A percentile compares a stretch with the other conserved stretches of the same genome.
These are phyloP conservation scores for Fusarium anguioides DNA, from an alignment of 2,329 filamentous ascomycete species.

Conservation along the genomic window DNA sequence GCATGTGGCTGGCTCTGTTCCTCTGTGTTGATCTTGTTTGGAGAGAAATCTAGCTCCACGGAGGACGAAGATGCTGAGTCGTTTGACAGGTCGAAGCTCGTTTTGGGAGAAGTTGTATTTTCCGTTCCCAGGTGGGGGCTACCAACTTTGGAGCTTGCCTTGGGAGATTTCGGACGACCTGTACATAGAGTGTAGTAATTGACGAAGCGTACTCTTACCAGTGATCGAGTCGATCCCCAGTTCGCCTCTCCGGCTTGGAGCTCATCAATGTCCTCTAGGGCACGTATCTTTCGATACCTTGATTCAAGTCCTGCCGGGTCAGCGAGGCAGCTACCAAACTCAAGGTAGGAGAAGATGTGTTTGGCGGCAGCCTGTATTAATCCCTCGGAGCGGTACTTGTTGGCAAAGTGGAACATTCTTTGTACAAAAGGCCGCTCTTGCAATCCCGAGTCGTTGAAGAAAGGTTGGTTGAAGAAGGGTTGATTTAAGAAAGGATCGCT, in stretches of 20 bases:
- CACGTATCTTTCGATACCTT: conserved; percentile 76
- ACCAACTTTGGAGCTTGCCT: conserved; percentile 30
- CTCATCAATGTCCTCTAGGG: conserved; percentile 77
- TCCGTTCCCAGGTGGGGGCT: conserved; percentile 11
- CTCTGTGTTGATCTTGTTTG: neutral
- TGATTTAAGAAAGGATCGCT: conserved; percentile 77
- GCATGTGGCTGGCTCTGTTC: conserved; percentile 2
- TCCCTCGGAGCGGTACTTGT: conserved; percentile 80
- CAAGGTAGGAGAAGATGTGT: conserved; percentile 82
- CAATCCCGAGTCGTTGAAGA: conserved; percentile 77
- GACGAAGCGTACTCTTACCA: conserved; percentile 76
- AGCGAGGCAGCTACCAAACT: conserved; percentile 84
- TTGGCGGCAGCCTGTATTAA: conserved; percentile 76
- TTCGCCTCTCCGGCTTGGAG: conserved; percentile 46
- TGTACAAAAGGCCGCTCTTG: conserved; percentile 76
- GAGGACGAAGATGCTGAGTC: neutral
- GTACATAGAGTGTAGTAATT: conserved; percentile 94
- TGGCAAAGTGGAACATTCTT: conserved; percentile 78
- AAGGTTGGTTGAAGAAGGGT: conserved; percentile 78
- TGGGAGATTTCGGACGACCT: conserved; percentile 68
- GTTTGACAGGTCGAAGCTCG: neutral
- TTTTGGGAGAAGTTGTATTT: neutral
- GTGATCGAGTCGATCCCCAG: conserved; percentile 35
- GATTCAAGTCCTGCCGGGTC: conserved; percentile 77
- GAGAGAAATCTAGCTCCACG: conserved; percentile 9